A percentile compares a stretch with the other conserved stretches of the same genome.
phyloP scores from a whole-genome alignment of 768 basidiomycete genomes.

The Pisolithus orientalis region DNA sequence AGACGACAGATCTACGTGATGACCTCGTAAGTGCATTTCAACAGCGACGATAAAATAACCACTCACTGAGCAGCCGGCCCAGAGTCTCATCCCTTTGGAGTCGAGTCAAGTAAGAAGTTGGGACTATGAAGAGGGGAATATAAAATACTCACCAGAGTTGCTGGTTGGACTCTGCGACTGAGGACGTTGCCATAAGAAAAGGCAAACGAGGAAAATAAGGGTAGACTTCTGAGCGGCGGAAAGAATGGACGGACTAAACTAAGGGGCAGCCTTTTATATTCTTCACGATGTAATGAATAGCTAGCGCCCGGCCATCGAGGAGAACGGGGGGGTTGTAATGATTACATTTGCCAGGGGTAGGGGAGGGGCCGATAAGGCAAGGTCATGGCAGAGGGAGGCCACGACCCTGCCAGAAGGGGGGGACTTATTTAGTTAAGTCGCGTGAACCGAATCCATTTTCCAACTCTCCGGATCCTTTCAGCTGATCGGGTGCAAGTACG shows the following conservation, averaged over 20 bases:
- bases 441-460: conserved; percentile 18
- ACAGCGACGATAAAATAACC: conserved; percentile 4
- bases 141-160: conserved; percentile 52
- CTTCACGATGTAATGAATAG: conserved; percentile 22
- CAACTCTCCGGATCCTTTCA: conserved; percentile 16
- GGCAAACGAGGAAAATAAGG: conserved; percentile 24
- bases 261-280: conserved; percentile 30
- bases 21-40: conserved; percentile 8
- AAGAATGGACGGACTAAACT: conserved; percentile 18
- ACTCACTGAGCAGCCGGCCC: conserved; percentile 51
- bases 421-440: conserved; percentile 22
- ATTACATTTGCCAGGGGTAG: conserved; percentile 37
- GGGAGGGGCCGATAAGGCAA: conserved; percentile 35
- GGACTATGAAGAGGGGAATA: conserved; percentile 2
- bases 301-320: conserved; percentile 33
- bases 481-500: conserved; percentile 24
- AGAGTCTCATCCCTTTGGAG: conserved; percentile 59
- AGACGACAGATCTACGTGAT: conserved; percentile 49
- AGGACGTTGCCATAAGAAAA: conserved; percentile 48
- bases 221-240: conserved; percentile 31
- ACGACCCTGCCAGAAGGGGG: conserved; percentile 15
- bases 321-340: conserved; percentile 38
- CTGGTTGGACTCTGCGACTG: conserved; percentile 53
- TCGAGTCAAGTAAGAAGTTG: conserved; percentile 14
- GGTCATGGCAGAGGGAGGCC: conserved; percentile 10